Evolutionary conservation across 2,329 filamentous ascomycete species (phyloP).

Genomic region (Alternaria sp.): DNA sequence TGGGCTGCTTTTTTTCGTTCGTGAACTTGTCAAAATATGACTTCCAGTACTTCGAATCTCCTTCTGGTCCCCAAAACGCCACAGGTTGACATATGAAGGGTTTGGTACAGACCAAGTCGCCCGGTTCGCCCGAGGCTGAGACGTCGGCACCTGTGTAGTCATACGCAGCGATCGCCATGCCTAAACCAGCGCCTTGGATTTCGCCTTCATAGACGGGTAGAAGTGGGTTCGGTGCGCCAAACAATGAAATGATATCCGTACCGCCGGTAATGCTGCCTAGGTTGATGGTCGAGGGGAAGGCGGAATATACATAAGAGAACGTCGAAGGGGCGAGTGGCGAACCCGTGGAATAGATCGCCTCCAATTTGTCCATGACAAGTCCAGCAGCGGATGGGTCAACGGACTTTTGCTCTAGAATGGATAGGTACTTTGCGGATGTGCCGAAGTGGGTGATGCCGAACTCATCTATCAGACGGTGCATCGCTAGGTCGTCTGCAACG

Average conservation of each 20-base stretch:
- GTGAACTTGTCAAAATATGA: slow-evolving; percentile 90
- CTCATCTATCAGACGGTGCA: slow-evolving; percentile 82
- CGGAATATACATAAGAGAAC: slow-evolving; percentile 86
- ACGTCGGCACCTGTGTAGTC: slow-evolving; percentile 66
- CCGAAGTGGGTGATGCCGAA: slow-evolving; percentile 91
- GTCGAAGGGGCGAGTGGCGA: slow-evolving; percentile 92
- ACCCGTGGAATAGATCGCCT: slow-evolving; percentile 92
- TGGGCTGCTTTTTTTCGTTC: slow-evolving; percentile 49
- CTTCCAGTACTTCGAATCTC: slow-evolving; percentile 77
- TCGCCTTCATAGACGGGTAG: slow-evolving; percentile 60
- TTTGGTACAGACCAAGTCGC: slow-evolving; percentile 85
- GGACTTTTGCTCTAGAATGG: slow-evolving; percentile 80
- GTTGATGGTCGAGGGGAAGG: slow-evolving; percentile 82
- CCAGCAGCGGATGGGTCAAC: slow-evolving; percentile 42
- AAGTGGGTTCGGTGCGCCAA: slow-evolving; percentile 77
- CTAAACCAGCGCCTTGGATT: slow-evolving; percentile 59
- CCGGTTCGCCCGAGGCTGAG: slow-evolving; percentile 71
- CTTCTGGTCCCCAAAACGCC: slow-evolving; percentile 80
- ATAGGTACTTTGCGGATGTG: slow-evolving; percentile 92
- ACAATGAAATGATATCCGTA: slow-evolving; percentile 95
- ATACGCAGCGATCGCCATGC: slow-evolving; percentile 61
- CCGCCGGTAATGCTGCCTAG: slow-evolving; percentile 94
- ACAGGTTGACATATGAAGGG: slow-evolving; percentile 93
- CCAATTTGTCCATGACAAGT: slow-evolving; percentile 67
- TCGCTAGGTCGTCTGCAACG: slow-evolving; percentile 75